A percentile compares a stretch with the other conserved stretches of the same genome.
Conservation (phyloP, 495 filamentous ascomycete genomes). For the Hypoxylon lenormandii region DNA sequence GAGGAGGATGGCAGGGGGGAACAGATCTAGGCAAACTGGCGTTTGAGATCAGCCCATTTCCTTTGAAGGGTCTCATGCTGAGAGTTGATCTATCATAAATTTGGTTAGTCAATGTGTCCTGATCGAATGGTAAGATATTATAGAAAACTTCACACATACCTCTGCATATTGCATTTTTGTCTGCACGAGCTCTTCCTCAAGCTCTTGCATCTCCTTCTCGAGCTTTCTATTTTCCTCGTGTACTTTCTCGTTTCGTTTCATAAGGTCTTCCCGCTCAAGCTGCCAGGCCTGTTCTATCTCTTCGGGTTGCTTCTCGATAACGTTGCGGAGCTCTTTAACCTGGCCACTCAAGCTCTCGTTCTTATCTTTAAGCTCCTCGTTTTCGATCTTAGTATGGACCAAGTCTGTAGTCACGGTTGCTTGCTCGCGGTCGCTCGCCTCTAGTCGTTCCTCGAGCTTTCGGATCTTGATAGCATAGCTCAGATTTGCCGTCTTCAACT, state of each 20-base stretch:
- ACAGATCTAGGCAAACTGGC: constrained; percentile 58
- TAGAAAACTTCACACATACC: constrained; percentile 66
- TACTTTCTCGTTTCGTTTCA: constrained; percentile 91
- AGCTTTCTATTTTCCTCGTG: constrained; percentile 91
- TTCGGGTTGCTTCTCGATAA: constrained; percentile 87
- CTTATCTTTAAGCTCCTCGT: constrained; percentile 85
- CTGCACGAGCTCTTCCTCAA: constrained; percentile 92
- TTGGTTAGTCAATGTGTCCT: constrained; percentile 21
- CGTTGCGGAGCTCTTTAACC: constrained; percentile 80
- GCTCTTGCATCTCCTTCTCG: constrained; percentile 90
- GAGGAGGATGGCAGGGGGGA: constrained; percentile 19
- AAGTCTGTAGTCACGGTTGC: constrained; percentile 90
- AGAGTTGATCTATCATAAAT: constrained; percentile 69
- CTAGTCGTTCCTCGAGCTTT: constrained; percentile 83
- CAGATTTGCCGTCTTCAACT: constrained; percentile 71
- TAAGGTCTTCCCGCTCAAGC: constrained; percentile 89
- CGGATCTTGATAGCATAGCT: constrained; percentile 78
- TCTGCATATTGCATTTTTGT: constrained; percentile 96
- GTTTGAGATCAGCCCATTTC: constrained; percentile 84
- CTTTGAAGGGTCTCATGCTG: constrained; percentile 80
- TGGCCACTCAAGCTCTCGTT: constrained; percentile 87
- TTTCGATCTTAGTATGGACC: constrained; percentile 90
- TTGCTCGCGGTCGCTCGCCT: constrained; percentile 92
- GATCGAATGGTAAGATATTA: neutral
- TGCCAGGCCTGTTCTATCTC: constrained; percentile 87